phyloP scores from a whole-genome alignment of 306 rosid genomes.

The Citrullus amarus region DNA sequence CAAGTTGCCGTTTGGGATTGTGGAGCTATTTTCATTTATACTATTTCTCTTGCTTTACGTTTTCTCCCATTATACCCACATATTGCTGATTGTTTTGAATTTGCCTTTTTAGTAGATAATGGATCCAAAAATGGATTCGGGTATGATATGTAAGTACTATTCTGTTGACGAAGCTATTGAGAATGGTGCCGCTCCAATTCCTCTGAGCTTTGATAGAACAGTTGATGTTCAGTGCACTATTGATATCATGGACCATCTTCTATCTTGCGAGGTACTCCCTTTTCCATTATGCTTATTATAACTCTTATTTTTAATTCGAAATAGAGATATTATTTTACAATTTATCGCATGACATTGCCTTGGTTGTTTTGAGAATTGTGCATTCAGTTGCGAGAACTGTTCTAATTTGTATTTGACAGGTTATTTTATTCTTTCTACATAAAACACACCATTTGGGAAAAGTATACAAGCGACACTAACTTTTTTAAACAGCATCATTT shows the following conservation, averaged over 20 bases:
- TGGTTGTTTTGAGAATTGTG: neutral
- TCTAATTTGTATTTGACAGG: neutral
- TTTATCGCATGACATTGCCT: neutral
- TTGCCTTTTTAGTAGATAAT: constrained; percentile 49
- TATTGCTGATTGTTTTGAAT: neutral
- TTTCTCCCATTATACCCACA: neutral
- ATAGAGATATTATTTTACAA: neutral
- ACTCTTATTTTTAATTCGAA: neutral
- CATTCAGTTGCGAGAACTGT: neutral
- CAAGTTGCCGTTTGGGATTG: neutral
- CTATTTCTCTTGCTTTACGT: neutral
- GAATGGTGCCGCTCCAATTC: constrained; percentile 92
- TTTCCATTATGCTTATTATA: neutral
- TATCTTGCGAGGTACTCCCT: constrained; percentile 85
- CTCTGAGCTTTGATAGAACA: constrained; percentile 59
- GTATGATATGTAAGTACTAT: constrained; percentile 66
- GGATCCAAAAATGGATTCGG: constrained; percentile 99
- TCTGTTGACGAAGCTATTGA: constrained; percentile 94
- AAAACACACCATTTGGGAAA: neutral
- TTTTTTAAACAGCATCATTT: neutral
- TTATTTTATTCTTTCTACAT: neutral
- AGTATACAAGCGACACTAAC: neutral
- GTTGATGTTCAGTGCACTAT: constrained; percentile 54
- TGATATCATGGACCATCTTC: constrained; percentile 91
- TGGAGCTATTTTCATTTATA: neutral